phyloP scores from a whole-genome alignment of 1,139 yeast genomes.

The Fermentozyma sake region DNA sequence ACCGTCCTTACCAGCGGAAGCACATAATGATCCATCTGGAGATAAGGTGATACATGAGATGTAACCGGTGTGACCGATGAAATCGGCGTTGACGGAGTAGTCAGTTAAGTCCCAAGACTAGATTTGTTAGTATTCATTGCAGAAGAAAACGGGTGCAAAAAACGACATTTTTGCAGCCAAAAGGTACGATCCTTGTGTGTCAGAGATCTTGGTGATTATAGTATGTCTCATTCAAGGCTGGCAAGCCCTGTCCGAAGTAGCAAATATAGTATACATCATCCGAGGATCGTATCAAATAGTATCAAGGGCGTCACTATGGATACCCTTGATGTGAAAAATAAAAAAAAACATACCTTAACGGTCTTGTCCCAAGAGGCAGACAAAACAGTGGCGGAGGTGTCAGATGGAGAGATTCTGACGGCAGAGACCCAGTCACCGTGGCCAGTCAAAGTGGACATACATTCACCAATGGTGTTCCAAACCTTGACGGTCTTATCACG shows the following conservation, averaged over 20 bases:
- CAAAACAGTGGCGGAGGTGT: conserved; percentile 70
- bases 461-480: conserved; percentile 99
- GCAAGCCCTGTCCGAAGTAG: conserved; percentile 92
- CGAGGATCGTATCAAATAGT: conserved; percentile 11
- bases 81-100: conserved; percentile 89
- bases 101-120: conserved; percentile 94
- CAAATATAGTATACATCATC: conserved; percentile 84
- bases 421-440: conserved; percentile 99
- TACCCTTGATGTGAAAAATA: conserved; percentile 10
- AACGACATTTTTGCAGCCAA: too few relatives aligned
- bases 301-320: too few relatives aligned
- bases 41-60: conserved; percentile 96
- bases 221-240: conserved; percentile 89
- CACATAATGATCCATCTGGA: conserved; percentile 99
- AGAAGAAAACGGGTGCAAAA: too few relatives aligned
- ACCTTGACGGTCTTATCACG: conserved; percentile 99
- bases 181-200: too few relatives aligned
- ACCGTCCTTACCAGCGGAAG: conserved; percentile 99
- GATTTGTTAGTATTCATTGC: conserved; percentile 39
- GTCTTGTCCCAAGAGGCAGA: conserved; percentile 99
- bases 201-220: conserved; percentile 98
- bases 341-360: conserved; percentile 83
- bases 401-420: conserved; percentile 92
- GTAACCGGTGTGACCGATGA: conserved; percentile 99
- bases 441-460: conserved; percentile 90